Conservation (phyloP, 345 rosid species). For the Cochlearia excelsa region DNA sequence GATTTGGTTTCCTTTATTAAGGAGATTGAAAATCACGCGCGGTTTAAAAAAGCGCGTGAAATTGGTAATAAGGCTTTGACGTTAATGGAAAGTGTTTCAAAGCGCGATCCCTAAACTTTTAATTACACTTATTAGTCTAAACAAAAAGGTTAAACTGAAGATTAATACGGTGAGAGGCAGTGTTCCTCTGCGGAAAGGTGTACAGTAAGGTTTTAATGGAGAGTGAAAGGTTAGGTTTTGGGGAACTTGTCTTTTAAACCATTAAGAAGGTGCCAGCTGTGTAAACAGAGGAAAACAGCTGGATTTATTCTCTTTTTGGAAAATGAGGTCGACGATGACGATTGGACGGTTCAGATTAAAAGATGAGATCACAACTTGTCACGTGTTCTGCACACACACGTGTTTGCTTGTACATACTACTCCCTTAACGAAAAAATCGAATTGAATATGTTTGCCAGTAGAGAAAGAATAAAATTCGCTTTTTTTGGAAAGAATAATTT, state of each 20-base stretch:
- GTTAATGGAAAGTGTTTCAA: too few species aligned
- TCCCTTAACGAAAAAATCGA: slow-evolving; percentile 1
- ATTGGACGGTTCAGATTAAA: slow-evolving; percentile 29
- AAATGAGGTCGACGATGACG: neutral
- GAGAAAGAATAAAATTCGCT: slow-evolving; percentile 11
- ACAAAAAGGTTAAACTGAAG: neutral
- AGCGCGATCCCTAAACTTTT: slow-evolving; percentile 2
- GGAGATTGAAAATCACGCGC: slow-evolving; percentile 14
- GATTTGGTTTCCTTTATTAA: slow-evolving; percentile 24
- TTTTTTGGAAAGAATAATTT: neutral
- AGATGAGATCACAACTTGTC: slow-evolving; percentile 28
- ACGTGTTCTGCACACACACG: slow-evolving; percentile 33
- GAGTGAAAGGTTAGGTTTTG: neutral
- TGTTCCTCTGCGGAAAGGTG: slow-evolving; percentile 22
- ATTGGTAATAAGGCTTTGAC: neutral
- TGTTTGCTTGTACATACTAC: slow-evolving; percentile 7
- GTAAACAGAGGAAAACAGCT: slow-evolving; percentile 33
- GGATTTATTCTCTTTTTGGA: slow-evolving; percentile 21
- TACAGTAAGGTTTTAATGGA: neutral
- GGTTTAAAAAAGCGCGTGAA: slow-evolving; percentile 18
- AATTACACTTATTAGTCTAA: slow-evolving; percentile 15
- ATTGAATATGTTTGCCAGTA: neutral
- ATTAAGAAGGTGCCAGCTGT: slow-evolving; percentile 35
- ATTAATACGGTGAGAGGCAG: neutral
- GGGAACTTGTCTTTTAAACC: neutral